phyloP scores from a whole-genome alignment of 169 alveolate species.

The Eimeria acervulina region DNA sequence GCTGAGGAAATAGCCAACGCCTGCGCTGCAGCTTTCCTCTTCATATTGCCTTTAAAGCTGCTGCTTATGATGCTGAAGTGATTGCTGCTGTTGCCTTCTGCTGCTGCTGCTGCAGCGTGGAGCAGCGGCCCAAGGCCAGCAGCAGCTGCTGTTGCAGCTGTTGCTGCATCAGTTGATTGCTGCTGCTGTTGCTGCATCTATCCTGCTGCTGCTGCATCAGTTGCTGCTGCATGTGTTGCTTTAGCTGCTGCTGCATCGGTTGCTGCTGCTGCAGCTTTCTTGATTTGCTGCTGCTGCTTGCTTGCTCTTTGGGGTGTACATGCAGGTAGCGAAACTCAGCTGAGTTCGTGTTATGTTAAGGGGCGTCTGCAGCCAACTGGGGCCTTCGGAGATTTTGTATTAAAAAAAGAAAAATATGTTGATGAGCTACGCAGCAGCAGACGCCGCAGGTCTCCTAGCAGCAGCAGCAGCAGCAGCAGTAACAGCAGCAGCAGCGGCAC shows the following conservation, averaged over 20 bases:
- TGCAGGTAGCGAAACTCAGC: constrained; percentile 57
- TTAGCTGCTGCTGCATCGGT: constrained; percentile 15
- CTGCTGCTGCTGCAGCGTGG: too few relatives aligned
- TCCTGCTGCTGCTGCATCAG: not conserved
- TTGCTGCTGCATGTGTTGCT: too few relatives aligned
- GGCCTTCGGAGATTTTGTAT: constrained; percentile 88
- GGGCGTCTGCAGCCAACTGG: constrained; percentile 90
- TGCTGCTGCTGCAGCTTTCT: not conserved
- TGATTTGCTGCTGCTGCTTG: not conserved
- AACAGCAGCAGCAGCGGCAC: not conserved
- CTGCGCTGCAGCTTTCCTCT: too few relatives aligned
- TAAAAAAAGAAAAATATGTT: constrained; percentile 83
- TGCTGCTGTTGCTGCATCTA: not conserved
- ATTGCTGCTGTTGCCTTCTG: too few relatives aligned
- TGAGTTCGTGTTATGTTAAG: constrained; percentile 86
- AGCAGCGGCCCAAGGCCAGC: too few relatives aligned
- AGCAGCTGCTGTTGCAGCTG: too few relatives aligned
- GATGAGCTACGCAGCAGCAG: constrained; percentile 71
- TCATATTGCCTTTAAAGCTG: too few relatives aligned
- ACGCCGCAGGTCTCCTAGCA: constrained; percentile 62
- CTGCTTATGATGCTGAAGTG: too few relatives aligned
- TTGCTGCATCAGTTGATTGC: too few relatives aligned
- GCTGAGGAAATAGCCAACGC: too few relatives aligned
- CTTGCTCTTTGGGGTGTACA: not conserved
- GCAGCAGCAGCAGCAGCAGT: constrained; percentile 55